Conservation (phyloP, 129 eudicot genomes). For the Smallanthus sonchifolius region DNA sequence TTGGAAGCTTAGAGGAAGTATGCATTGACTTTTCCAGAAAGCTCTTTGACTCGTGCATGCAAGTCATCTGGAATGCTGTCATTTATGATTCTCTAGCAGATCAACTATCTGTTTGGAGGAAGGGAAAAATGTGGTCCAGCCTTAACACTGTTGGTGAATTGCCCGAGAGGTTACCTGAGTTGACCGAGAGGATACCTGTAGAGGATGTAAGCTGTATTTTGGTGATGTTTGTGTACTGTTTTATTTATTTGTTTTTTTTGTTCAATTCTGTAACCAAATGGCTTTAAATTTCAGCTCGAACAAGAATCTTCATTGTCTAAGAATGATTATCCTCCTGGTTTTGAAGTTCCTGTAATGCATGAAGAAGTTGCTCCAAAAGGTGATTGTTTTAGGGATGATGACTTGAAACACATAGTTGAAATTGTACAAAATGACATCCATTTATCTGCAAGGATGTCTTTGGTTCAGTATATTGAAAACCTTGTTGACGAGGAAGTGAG, state of each 20-base stretch:
- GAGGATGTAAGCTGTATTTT: slow-evolving; percentile 42
- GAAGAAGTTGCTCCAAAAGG: slow-evolving; percentile 26
- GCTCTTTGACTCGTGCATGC: slow-evolving; percentile 62
- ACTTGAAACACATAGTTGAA: slow-evolving; percentile 39
- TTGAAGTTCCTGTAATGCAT: slow-evolving; percentile 38
- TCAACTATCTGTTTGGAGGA: slow-evolving; percentile 67
- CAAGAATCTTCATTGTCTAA: slow-evolving; percentile 44
- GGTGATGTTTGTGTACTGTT: neutral
- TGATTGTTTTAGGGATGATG: slow-evolving; percentile 12
- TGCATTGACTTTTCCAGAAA: slow-evolving; percentile 31
- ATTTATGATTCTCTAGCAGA: slow-evolving; percentile 55
- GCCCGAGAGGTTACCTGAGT: slow-evolving; percentile 28
- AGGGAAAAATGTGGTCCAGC: slow-evolving; percentile 43
- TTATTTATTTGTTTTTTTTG: neutral
- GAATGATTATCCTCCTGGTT: slow-evolving; percentile 87
- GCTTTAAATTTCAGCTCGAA: slow-evolving; percentile 33
- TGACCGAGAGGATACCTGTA: slow-evolving; percentile 28
- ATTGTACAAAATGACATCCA: slow-evolving; percentile 51
- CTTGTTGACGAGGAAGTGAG: slow-evolving; percentile 62
- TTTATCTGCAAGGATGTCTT: slow-evolving; percentile 45
- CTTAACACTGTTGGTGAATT: slow-evolving; percentile 18
- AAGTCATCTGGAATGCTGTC: slow-evolving; percentile 82
- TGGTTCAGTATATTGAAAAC: slow-evolving; percentile 40
- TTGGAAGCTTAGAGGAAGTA: slow-evolving; percentile 52
- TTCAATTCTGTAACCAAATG: slow-evolving; percentile 10